Conservation (phyloP, 495 filamentous ascomycete species). For the Aspergillus sclerotioniger region DNA sequence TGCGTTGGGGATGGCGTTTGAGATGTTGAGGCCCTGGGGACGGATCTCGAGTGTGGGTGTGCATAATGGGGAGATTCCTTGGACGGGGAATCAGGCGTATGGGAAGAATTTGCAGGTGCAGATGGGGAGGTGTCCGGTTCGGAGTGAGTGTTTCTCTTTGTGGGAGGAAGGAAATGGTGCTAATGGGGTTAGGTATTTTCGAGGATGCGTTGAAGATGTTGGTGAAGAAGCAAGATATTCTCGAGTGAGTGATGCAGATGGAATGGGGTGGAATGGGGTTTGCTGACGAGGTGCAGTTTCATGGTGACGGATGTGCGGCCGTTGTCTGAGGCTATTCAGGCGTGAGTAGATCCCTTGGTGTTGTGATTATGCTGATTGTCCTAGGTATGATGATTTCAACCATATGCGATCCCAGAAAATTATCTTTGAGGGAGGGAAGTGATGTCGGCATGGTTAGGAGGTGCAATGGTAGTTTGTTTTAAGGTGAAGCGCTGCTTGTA, state of each 20-base stretch:
- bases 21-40: slow-evolving; percentile 79
- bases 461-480: too few species aligned
- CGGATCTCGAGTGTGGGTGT: slow-evolving; percentile 78
- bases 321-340: slow-evolving; percentile 34
- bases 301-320: slow-evolving; percentile 39
- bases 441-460: too few species aligned
- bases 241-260: slow-evolving; percentile 25
- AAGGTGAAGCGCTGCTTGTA: too few species aligned
- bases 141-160: slow-evolving; percentile 37
- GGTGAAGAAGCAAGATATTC: slow-evolving; percentile 27
- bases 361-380: neutral
- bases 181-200: slow-evolving; percentile 18
- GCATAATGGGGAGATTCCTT: slow-evolving; percentile 77
- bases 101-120: slow-evolving; percentile 76
- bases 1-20: slow-evolving; percentile 74
- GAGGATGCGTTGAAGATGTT: slow-evolving; percentile 14
- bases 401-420: slow-evolving; percentile 37
- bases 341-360: slow-evolving; percentile 19
- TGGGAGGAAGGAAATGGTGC: neutral
- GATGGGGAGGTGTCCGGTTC: slow-evolving; percentile 80
- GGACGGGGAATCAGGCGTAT: slow-evolving; percentile 68
- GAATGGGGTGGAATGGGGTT: neutral
- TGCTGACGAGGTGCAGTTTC: slow-evolving; percentile 28
- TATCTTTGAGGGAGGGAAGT: slow-evolving; percentile 37
- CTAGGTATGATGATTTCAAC: slow-evolving; percentile 37